phyloP scores from a whole-genome alignment of 805 yeast genomes.

The Metschnikowia hibisci region DNA sequence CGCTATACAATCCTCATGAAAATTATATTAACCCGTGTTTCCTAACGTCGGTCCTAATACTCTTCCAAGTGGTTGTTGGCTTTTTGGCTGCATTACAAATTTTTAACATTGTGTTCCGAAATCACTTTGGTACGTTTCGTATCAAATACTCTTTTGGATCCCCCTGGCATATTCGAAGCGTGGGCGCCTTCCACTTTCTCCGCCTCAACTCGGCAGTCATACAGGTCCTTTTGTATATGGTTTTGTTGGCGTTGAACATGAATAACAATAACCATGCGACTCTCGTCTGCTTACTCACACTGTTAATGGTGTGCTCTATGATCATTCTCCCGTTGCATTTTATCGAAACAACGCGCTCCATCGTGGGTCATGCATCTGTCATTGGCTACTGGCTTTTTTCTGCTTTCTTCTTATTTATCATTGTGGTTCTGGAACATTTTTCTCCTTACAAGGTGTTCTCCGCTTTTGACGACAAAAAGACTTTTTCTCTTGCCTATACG shows the following conservation, averaged over 20 bases:
- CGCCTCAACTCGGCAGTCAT: conserved; percentile 15
- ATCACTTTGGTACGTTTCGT: conserved; percentile 19
- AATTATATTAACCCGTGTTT: conserved; percentile 32
- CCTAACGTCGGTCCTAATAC: conserved; percentile 14
- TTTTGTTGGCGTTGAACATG: conserved; percentile 11
- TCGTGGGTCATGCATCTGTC: conserved; percentile 22
- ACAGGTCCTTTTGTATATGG: conserved; percentile 14
- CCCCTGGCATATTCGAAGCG: conserved; percentile 15
- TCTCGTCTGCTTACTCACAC: conserved; percentile 7
- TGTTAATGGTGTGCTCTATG: conserved; percentile 10
- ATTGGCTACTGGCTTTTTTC: conserved; percentile 23
- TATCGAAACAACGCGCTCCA: conserved; percentile 21
- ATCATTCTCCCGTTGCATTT: conserved; percentile 23
- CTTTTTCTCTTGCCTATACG: conserved; percentile 13
- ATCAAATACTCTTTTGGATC: conserved; percentile 25
- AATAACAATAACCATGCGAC: not conserved
- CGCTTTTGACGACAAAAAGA: conserved; percentile 6
- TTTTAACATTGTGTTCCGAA: conserved; percentile 14
- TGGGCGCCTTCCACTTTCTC: conserved; percentile 15
- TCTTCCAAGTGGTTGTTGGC: conserved; percentile 14
- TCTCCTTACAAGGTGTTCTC: conserved; percentile 19
- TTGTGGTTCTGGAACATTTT: conserved; percentile 19
- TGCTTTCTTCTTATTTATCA: conserved; percentile 9
- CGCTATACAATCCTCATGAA: conserved; percentile 21
- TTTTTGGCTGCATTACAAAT: conserved; percentile 17